These are phyloP conservation scores for Mucor circinelloides DNA, from an alignment of 371 early-diverging fungal genomes.

Conservation along the genomic window DNA sequence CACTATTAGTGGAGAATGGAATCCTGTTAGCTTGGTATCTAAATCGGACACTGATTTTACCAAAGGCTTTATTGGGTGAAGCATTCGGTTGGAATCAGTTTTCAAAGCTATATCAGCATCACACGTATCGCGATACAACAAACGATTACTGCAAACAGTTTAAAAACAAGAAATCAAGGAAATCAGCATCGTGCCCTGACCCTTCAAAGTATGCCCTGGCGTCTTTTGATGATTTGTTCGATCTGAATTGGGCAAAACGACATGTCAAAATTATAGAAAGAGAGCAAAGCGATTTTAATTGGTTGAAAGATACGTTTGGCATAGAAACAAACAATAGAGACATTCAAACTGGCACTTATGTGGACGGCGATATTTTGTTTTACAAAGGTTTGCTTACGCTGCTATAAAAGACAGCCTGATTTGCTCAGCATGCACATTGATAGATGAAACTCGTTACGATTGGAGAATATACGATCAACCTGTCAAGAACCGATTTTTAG, in stretches of 20 bases:
- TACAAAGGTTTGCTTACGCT: constrained; percentile 34
- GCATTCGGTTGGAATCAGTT: constrained; percentile 52
- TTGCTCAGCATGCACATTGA: not conserved
- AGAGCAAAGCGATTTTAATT: constrained; percentile 39
- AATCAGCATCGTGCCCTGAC: constrained; percentile 37
- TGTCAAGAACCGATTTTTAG: constrained; percentile 36
- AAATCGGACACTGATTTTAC: constrained; percentile 53
- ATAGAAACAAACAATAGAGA: constrained; percentile 8
- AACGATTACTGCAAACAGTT: constrained; percentile 12
- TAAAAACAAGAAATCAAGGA: constrained; percentile 3
- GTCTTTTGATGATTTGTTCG: constrained; percentile 49
- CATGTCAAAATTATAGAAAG: constrained; percentile 43
- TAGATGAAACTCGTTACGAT: constrained; percentile 48
- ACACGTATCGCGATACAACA: constrained; percentile 35
- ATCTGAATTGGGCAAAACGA: constrained; percentile 46
- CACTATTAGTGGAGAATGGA: constrained; percentile 56
- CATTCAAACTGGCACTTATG: constrained; percentile 21
- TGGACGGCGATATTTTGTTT: constrained; percentile 46
- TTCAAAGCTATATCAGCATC: constrained; percentile 39
- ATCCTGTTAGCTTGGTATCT: constrained; percentile 56
- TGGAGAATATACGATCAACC: constrained; percentile 53
- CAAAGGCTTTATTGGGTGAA: constrained; percentile 54
- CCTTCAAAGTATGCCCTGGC: constrained; percentile 30
- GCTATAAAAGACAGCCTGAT: not conserved
- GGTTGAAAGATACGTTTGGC: constrained; percentile 36